Evolutionary conservation across 805 yeast species (phyloP).

Genomic region (Suhomyces canberraensis): DNA sequence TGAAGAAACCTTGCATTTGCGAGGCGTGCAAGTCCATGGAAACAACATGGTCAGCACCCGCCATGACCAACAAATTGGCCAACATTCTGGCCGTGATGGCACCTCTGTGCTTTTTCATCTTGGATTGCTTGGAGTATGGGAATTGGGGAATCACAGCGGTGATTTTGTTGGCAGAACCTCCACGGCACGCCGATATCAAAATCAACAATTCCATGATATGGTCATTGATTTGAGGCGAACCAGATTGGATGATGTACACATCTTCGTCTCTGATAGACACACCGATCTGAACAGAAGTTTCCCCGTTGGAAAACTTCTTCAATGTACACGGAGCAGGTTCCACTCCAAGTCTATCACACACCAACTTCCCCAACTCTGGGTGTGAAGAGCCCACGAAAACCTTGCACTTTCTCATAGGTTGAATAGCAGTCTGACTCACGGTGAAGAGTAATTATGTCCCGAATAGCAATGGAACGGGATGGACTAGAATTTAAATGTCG

Average conservation of each 20-base stretch:
- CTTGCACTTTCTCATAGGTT: conserved; percentile 88
- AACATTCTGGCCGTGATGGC: conserved; percentile 98
- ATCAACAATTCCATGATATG: conserved; percentile 95
- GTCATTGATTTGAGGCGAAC: conserved; percentile 84
- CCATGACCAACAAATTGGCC: conserved; percentile 92
- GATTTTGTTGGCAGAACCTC: conserved; percentile 97
- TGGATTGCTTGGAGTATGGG: conserved; percentile 94
- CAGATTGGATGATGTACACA: conserved; percentile 86
- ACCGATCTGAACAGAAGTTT: conserved; percentile 93
- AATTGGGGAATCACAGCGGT: conserved; percentile 97
- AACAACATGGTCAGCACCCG: conserved; percentile 98
- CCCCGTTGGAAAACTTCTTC: conserved; percentile 94
- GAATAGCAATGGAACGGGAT: background rate
- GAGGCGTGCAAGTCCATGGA: conserved; percentile 96
- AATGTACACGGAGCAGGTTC: conserved; percentile 91
- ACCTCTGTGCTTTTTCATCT: conserved; percentile 98
- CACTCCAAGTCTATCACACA: conserved; percentile 87
- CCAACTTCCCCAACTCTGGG: conserved; percentile 87
- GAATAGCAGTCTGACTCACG: conserved; percentile 1
- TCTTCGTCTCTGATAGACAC: conserved; percentile 96
- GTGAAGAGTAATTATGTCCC: background rate
- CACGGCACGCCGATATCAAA: conserved; percentile 90
- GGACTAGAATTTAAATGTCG: background rate
- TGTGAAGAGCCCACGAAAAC: conserved; percentile 96
- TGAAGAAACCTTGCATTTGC: conserved; percentile 98